phyloP scores from a whole-genome alignment of 2,329 filamentous ascomycete species.

The Alternaria tenuissima region DNA sequence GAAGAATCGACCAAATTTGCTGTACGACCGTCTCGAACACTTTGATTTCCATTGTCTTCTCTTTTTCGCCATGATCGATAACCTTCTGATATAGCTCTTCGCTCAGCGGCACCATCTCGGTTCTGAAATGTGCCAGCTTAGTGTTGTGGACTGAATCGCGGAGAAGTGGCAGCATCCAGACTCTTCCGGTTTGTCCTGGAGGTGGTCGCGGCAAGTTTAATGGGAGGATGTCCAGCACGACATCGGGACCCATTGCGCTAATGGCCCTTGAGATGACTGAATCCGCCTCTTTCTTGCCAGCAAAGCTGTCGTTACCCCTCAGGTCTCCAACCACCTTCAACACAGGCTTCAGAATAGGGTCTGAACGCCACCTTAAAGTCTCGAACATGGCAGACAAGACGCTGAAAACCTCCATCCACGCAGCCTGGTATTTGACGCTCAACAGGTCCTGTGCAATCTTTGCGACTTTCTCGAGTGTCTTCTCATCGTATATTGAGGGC shows the following conservation, averaged over 20 bases:
- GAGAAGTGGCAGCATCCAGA: constrained; percentile 93
- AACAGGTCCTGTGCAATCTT: constrained; percentile 77
- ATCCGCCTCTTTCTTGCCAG: constrained; percentile 94
- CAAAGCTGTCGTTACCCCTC: constrained; percentile 85
- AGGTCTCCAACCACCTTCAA: constrained; percentile 85
- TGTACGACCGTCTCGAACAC: constrained; percentile 97
- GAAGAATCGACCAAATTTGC: constrained; percentile 92
- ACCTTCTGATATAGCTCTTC: constrained; percentile 89
- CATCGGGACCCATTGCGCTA: constrained; percentile 86
- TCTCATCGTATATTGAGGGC: constrained; percentile 92
- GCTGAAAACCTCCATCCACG: constrained; percentile 94
- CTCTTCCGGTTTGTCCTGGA: constrained; percentile 80
- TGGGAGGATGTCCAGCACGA: constrained; percentile 81
- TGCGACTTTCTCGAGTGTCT: constrained; percentile 81
- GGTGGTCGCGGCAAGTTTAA: constrained; percentile 83
- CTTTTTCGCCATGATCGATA: constrained; percentile 78
- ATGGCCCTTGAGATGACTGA: constrained; percentile 88
- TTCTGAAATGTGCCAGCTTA: constrained; percentile 81
- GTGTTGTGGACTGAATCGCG: constrained; percentile 92
- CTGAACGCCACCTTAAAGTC: constrained; percentile 81
- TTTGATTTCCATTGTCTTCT: constrained; percentile 96
- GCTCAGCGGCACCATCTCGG: constrained; percentile 87
- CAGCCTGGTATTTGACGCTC: constrained; percentile 89
- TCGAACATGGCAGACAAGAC: constrained; percentile 89
- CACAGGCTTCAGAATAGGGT: constrained; percentile 78